Evolutionary conservation across 2,329 filamentous ascomycete genomes (phyloP), one percentile per base, ranked within the genome.

Genomic region (Magnaporthiopsis rhizophila): DNA sequence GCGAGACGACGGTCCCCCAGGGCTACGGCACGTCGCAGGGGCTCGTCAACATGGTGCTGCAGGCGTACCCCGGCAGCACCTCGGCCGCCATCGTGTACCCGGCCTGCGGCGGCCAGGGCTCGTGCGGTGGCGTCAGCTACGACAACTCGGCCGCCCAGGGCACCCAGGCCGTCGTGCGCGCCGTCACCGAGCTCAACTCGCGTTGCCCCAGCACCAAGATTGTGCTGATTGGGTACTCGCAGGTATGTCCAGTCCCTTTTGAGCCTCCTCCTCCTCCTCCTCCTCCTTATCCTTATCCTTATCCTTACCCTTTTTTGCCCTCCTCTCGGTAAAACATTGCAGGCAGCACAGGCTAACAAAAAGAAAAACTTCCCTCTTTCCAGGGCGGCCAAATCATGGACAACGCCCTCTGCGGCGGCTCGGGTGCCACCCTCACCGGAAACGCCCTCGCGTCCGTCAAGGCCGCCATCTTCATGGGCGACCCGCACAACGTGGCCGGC

Each of bases 391-490:
- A 88, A 69, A 87, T 88, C 69, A 82, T 86, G 74, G 85, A 88
- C 68, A 85, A 86, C 67, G 85, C 85, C 2, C 72, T 87, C 59
- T 88, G 85, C 66, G 85, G 86, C n/a, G 86, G 85, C 38, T 79
- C 78, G 0, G 81, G 83, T 34, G 71, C 76, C 0, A 80, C 78
- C 26, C 72, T 84, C 5, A 77, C 76, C 2, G 75, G 79, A 0
- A 77, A 75, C 7, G 82, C 84, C 3, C 73, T 86, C 9, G 75
- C 74, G 3, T 80, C 81, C 70, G 81, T 89, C 68, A 87, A 86
- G 73, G 87, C 84, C 0, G 84, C 81, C 18, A 87, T 89, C 68
- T 84, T 88, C 71, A 83, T 88, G 80, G 87, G 86, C 8, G 81
- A 87, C 69, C 87, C 87, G 3, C 79, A 85, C 65, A 83, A 84